phyloP scores from a whole-genome alignment of 2,329 filamentous ascomycete genomes.

The Cucurbitaria berberidis region DNA sequence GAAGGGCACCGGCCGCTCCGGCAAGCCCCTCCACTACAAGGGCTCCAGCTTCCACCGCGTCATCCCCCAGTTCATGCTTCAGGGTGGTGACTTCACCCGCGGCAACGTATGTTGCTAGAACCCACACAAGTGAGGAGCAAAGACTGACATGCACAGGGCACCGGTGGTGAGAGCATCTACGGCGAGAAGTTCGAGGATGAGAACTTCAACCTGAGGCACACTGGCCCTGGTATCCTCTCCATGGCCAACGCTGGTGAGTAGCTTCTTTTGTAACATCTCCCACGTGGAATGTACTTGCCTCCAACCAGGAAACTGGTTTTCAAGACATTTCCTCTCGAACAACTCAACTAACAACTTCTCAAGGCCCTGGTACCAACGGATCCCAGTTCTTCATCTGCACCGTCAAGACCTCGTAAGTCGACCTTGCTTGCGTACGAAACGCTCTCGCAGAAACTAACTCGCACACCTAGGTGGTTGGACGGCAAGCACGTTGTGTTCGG shows the following conservation, averaged over 20 bases:
- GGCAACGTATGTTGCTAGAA: slow-evolving; percentile 72
- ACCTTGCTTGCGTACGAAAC: not conserved
- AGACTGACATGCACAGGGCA: slow-evolving; percentile 28
- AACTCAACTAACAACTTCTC: not conserved
- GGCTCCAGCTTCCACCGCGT: slow-evolving; percentile 90
- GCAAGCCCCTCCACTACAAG: slow-evolving; percentile 91
- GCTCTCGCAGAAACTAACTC: not conserved
- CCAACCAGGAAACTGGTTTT: no score
- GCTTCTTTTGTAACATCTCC: not conserved
- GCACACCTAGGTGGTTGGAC: slow-evolving; percentile 63
- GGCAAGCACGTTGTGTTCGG: slow-evolving; percentile 85
- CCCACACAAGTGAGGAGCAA: not conserved
- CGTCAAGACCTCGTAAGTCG: slow-evolving; percentile 72
- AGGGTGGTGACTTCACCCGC: slow-evolving; percentile 94
- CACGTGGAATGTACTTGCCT: no score
- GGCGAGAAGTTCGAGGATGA: slow-evolving; percentile 96
- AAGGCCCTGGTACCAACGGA: slow-evolving; percentile 75
- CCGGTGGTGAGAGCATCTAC: slow-evolving; percentile 95
- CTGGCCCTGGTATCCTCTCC: slow-evolving; percentile 88
- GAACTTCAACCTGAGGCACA: slow-evolving; percentile 90
- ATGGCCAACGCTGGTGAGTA: slow-evolving; percentile 88
- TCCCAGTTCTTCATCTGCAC: slow-evolving; percentile 98
- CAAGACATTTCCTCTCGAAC: no score
- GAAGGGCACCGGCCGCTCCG: slow-evolving; percentile 81
- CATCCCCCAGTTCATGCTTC: slow-evolving; percentile 98